Percentiles rank a stretch among this genome's conserved stretches.
These are phyloP conservation scores for Cyanidiococcus yangmingshanensis DNA, from an alignment of 23 red algal genomes.

Conservation along the genomic window DNA sequence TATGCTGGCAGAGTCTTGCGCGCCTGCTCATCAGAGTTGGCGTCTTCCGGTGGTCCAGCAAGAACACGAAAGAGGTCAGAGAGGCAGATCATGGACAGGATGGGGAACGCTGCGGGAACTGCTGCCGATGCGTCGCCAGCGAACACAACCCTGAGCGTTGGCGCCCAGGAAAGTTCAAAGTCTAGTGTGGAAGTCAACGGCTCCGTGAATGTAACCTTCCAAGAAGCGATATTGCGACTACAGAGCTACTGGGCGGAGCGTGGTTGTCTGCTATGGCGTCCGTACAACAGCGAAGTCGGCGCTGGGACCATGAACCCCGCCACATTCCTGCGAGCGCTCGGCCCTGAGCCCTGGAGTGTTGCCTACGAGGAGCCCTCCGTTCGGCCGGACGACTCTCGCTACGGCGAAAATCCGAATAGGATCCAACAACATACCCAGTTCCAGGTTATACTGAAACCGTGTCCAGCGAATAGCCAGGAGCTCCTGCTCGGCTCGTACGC, in stretches of 20 bases:
- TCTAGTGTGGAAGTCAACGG: neutral
- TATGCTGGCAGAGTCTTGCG: too few relatives aligned
- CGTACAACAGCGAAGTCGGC: conserved; percentile 87
- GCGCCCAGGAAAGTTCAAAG: too few relatives aligned
- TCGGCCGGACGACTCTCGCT: conserved; percentile 92
- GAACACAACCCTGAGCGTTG: too few relatives aligned
- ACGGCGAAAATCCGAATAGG: conserved; percentile 96
- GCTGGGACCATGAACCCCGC: conserved; percentile 98
- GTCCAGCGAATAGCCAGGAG: conserved; percentile 73
- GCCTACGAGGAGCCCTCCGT: conserved; percentile 96
- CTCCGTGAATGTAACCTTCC: conserved; percentile 46
- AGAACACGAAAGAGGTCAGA: too few relatives aligned
- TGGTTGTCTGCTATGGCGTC: conserved; percentile 85
- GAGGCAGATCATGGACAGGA: too few relatives aligned
- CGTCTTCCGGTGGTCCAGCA: too few relatives aligned
- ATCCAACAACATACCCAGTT: conserved; percentile 95
- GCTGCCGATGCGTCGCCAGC: too few relatives aligned
- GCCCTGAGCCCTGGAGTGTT: conserved; percentile 90
- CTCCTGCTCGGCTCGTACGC: conserved; percentile 78
- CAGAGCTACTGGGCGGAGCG: conserved; percentile 70
- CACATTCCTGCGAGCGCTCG: conserved; percentile 89
- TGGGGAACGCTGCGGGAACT: too few relatives aligned
- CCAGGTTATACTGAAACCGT: conserved; percentile 97
- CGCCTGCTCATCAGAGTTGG: too few relatives aligned
- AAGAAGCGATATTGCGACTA: conserved; percentile 66